Base-by-base conservation (phyloP, 768 basidiomycete species). In the Mycena indigotica region DNA sequence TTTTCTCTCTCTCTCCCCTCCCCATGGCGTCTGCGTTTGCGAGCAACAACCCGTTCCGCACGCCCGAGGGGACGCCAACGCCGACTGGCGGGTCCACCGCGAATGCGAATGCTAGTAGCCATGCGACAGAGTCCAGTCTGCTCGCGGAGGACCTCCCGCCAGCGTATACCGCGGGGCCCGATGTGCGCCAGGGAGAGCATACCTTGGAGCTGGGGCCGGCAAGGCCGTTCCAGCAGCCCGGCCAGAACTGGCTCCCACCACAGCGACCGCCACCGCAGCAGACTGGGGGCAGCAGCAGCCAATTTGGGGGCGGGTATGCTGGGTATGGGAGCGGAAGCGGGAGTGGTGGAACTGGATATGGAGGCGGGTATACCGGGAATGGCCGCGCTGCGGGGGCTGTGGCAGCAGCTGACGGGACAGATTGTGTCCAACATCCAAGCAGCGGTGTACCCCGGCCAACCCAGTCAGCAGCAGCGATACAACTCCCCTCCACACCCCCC, bases 111-210 rank as follows among this genome's bases (percentile, higher is more conserved):
- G 53, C 45, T 25, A 53, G 13, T 15, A 28, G 52, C 35, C 55
- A n/a, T 41, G 29, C 49, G 38, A 25, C 41, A 4, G 66, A 50
- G 35, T 26, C 60, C 30, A 59, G 62, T 24, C 60, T 64, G 13
- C 59, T 79, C 25, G 68, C 73, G 2, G 86, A 85, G n/a, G 84
- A 86, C 19, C 72, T 76, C 12, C 89, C 89, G 1, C 90, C 90
- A 0, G 84, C 89, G 0, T 92, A 91, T 64, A 88, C 88, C 0
- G 73, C 82, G 0, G 61, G 77, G 2, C 80, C 89, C 3, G 79
- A 85, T 46, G 46, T 75, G 17, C 62, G 69, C 44, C 73, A 79
- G 2, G 90, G 88, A 15, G 90, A 92, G 66, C 71, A 76, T 1
- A 84, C 86, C 0, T 58, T 91, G 2, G 83, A 88, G 53, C 71